Base-by-base conservation (phyloP, 176 grass and related monocot species). In the Bolboschoenus planiculmis region DNA sequence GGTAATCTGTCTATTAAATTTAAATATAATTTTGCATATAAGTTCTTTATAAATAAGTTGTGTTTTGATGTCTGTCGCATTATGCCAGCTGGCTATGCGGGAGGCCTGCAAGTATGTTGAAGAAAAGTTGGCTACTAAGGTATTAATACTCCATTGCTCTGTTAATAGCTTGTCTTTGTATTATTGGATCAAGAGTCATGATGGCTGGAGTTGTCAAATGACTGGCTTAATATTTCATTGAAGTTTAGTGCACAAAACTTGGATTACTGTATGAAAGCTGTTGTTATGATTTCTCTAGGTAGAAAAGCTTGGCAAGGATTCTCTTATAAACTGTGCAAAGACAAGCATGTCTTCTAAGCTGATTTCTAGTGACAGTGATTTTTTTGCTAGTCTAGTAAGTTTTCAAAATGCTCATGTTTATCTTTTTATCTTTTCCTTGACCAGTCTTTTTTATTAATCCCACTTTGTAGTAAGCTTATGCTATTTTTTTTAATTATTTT, bases 281-380 rank as follows among this genome's bases (percentile, higher is more conserved):
- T 61, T 48, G 10, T 81, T 61, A 81, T 82, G 33, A 82, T 82
- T 82, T 33, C 63, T 88, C 82, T 87, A 98, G 92, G 96, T 98
- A 75, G 91, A 95, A 56, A 93, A 91, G 54, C 92, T 98, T 83
- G 95, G 92, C 24, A 95, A 98, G 63, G 89, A 91, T 90, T 95
- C 89, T 27, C 90, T 98, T 81, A 81, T 93, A 51, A 98, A 98
- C 86, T 95, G 89, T 85, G 92, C 92, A 74, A 98, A 95, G 85
- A 98, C 96, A 47, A 98, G 96, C 89, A 98, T 98, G 92, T 98
- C 96, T 29, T 98, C 96, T 0, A 98, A 98, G 81, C 83, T 98
- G 75, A 91, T 98, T 36, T 68, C 87, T n/a, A 87, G 57, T 24
- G 92, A 98, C 74, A 91, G 86, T 90, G 92, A 95, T 86, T 98